Percentiles rank a stretch among this genome's conserved stretches.
Conservation (phyloP, 495 filamentous ascomycete species). For the Podospora appendiculata region DNA sequence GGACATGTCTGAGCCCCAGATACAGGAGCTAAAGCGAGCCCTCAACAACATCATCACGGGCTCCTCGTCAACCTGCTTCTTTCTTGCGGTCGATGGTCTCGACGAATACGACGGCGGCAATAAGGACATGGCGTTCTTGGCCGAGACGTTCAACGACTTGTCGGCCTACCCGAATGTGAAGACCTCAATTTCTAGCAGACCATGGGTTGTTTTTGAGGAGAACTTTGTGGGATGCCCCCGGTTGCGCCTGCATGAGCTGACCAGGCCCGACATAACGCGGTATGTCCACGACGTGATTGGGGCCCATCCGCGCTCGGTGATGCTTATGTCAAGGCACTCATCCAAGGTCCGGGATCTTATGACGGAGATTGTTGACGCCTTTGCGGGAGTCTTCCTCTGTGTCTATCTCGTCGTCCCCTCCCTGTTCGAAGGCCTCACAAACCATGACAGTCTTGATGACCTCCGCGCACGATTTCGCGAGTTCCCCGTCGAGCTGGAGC, state of each 20-base stretch:
- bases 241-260: neutral
- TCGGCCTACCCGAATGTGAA: neutral
- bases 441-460: conserved; percentile 1
- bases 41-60: neutral
- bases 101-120: neutral
- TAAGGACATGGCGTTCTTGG: neutral
- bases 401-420: neutral
- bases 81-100: neutral
- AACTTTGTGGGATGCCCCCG: neutral
- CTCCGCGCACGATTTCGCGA: neutral
- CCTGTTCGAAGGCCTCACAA: neutral
- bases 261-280: neutral
- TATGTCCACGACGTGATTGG: neutral
- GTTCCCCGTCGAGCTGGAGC: neutral
- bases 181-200: neutral
- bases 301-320: neutral
- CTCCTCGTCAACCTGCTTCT: neutral
- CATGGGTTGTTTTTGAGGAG: conserved; percentile 3
- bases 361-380: conserved; percentile 1
- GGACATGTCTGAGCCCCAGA: neutral
- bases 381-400: conserved; percentile 3
- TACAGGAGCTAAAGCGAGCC: neutral
- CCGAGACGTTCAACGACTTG: neutral
- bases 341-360: neutral
- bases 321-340: neutral